Base-by-base conservation (phyloP, 257 asterid genomes). In the Solanum pennellii region DNA sequence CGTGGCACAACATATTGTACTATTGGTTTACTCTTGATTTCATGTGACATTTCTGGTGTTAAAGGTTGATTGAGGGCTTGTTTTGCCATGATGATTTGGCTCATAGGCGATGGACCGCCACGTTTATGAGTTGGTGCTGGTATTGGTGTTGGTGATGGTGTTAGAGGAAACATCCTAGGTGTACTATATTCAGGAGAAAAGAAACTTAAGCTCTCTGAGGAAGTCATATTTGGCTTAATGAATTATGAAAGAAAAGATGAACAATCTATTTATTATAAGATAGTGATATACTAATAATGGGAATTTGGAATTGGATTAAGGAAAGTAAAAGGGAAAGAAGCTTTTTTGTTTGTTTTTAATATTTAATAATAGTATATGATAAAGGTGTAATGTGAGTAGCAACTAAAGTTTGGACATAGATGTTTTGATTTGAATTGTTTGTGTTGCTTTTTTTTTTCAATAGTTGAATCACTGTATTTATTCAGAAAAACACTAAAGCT, bases 1-100 rank as follows among this genome's bases (percentile, higher is more conserved):
- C 84, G 84, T 56, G 89, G 87, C 77, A 94, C 94, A 71, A 93
- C 93, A 31, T 89, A 91, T 68, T 94, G 96, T 83, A 90, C 89
- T 79, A 91, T 87, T 29, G 92, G 35, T 90, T 93, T 77, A 2
- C 60, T 89, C 89, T 90, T 91, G 92, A 66, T 88, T 83, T 86
- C 87, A 44, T 87, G 86, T 7, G 91, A 89, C 47, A 83, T 73
- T 71, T 93, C 92, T 5, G 91, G 91, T 12, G 93, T 86, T 85
- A 85, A 47, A 84, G 91, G 84, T 25, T 90, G 87, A 27, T 42
- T 44, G 13, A 84, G 16, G 79, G 91, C 88, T 18, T 90, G 95
- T 80, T 90, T 92, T 14, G 94, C 85, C 65, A 68, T 59, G 23
- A 89, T 88, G 6, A 89, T 77, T 84, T 91, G 94, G 69, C 86